Base-by-base conservation (phyloP, 2,329 filamentous ascomycete species). In the Cordyceps fumosorosea region DNA sequence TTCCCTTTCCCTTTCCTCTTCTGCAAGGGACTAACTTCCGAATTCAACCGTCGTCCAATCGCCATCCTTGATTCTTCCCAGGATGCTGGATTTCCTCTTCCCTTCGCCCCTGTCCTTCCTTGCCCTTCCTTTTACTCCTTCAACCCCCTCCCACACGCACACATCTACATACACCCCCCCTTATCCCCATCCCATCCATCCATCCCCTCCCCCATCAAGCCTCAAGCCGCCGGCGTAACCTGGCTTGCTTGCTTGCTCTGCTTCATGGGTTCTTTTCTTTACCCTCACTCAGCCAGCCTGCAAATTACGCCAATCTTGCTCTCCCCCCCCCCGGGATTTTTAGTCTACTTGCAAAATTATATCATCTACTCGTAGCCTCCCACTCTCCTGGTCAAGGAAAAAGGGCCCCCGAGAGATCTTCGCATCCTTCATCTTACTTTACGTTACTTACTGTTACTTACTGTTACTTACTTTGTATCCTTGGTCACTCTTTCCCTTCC, bases 281-380 rank as follows among this genome's bases (percentile, higher is more conserved):
- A 40, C 37, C 29, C 29, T 32, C 29, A 32, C 60, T 37, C 44
- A 29, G 26, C 40, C 60, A 56, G 60, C 52, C 60, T 62, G 60
- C 60, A 62, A 62, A 62, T 62, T 62, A 42, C 60, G 60, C 60
- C 60, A 62, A 56, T 62, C 60, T 56, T 62, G 32, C 26, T 42
- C 32, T 22, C 26, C 6, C 32, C 53, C 6, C 32, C 53, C 58
- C 58, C 22, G 14, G 58, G 34, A 22, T 55, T 54, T 45, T 56
- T 62, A 62, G 60, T 62, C 44, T 42, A 47, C 34, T 52, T 42
- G 37, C 40, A 56, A 34, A 52, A 57, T 62, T 62, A 62, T 62
- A 57, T 57, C 44, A 57, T 50, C 37, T 50, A 14, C 20, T 34
- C 14, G 34, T 37, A 37, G 34, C 34, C 34, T 10, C 34, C 34